Evolutionary conservation across 2,329 filamentous ascomycete species (phyloP), one percentile per base, ranked within the genome.

Genomic region (Exophiala sp.): DNA sequence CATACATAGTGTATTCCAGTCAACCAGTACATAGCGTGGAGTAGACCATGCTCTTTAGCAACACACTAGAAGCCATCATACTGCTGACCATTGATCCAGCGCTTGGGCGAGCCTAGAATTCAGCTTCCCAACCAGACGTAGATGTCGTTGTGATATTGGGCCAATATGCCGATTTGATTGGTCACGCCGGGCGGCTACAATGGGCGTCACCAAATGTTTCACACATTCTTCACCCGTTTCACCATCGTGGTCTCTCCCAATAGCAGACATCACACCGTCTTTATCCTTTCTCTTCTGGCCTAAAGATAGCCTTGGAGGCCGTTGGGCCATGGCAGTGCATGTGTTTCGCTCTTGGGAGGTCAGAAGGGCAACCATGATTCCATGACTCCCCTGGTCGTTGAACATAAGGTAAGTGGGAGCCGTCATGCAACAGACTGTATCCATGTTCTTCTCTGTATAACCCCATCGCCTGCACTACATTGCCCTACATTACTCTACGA

Each of bases 201-300:
- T 19, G 38, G 39, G 38, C 46, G 32, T 53, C 50, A 53, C 46
- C 18, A 18, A 16, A 14, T 32, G 47, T 55, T 52, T 55, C 52
- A 55, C 48, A 24, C 38, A 3, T 7, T 24, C 38, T 41, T 27
- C 23, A 44, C 27, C 19, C 41, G 41, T 44, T 32, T 34, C 41
- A 44, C 41, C 7, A 32, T 19, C 24, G 32, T 34, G 14, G 18
- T 27, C 18, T 30, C 13, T 38, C 41, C 53, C 49, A 56, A 56
- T 52, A 13, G 39, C 24, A 44, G 14, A n/a, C 29, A 44, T 52
- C 47, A 54, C 52, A 48, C 34, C 34, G 34, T 37, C 34, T 19
- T 40, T 21, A 11, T 24, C 14, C 39, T 6, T 34, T 34, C 34
- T 16, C 14, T 32, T 32, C 11, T 3, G 14, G 34, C 6, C 14